phyloP scores from a whole-genome alignment of 306 rosid genomes.

The Quercus gilva region DNA sequence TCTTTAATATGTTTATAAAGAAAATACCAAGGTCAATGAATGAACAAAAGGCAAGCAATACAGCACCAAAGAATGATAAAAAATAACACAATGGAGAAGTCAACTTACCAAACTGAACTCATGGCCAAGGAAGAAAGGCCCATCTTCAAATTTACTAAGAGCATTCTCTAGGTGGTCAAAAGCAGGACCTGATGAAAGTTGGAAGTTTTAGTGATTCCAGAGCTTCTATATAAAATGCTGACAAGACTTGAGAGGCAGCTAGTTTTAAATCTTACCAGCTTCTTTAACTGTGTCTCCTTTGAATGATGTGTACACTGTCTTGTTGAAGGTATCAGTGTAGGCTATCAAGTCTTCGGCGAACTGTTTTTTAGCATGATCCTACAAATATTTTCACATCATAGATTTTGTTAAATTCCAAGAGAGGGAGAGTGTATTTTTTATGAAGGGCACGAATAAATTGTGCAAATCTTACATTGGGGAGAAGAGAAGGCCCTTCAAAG shows the following conservation, averaged over 20 bases:
- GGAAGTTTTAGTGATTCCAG: neutral
- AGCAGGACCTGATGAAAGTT: constrained; percentile 40
- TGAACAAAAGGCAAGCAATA: neutral
- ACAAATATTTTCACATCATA: constrained; percentile 1
- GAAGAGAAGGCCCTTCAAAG: constrained; percentile 58
- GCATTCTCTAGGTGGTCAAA: constrained; percentile 79
- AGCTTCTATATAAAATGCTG: neutral
- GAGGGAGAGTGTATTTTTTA: neutral
- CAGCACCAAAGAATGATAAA: neutral
- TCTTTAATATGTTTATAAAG: too few relatives aligned
- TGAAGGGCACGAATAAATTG: neutral
- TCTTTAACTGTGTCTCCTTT: constrained; percentile 37
- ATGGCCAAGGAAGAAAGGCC: constrained; percentile 73
- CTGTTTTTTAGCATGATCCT: constrained; percentile 57
- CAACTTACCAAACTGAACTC: constrained; percentile 59
- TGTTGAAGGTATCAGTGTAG: constrained; percentile 37
- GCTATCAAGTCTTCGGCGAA: constrained; percentile 52
- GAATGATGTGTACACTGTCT: constrained; percentile 28
- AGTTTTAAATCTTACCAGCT: constrained; percentile 37
- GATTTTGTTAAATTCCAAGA: neutral
- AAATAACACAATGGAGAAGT: neutral
- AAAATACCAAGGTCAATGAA: too few relatives aligned
- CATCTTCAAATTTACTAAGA: constrained; percentile 65
- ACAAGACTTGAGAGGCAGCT: neutral
- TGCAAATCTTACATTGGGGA: constrained; percentile 47